Percentiles rank a stretch among this genome's conserved stretches.
Conservation (phyloP, 1,139 yeast genomes). For the Taiozyma sp. region DNA sequence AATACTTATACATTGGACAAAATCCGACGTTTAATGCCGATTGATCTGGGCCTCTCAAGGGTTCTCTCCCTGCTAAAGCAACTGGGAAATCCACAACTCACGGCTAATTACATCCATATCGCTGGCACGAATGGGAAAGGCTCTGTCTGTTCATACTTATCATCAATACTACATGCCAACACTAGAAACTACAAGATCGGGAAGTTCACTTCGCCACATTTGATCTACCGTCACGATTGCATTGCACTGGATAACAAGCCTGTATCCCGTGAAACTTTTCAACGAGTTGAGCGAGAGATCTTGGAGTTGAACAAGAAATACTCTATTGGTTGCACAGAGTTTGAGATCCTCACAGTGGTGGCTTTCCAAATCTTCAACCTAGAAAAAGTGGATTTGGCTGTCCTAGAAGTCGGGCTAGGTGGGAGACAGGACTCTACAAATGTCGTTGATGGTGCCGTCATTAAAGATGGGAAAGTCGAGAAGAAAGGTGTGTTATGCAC, state of each 20-base stretch:
- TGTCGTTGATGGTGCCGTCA: conserved; percentile 34
- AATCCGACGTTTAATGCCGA: conserved; percentile 31
- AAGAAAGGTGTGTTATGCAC: conserved; percentile 49
- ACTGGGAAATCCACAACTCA: conserved; percentile 66
- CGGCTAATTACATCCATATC: conserved; percentile 66
- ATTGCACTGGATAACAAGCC: conserved; percentile 60
- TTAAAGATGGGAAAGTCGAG: conserved; percentile 13
- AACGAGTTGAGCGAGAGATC: conserved; percentile 33
- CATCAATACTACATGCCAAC: conserved; percentile 52
- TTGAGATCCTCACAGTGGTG: conserved; percentile 77
- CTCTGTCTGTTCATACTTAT: conserved; percentile 75
- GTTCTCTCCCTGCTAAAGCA: conserved; percentile 48
- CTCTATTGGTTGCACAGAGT: conserved; percentile 71
- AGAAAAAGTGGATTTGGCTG: conserved; percentile 61
- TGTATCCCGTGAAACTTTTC: conserved; percentile 45
- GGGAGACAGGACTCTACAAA: conserved; percentile 89
- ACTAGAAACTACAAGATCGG: conserved; percentile 48
- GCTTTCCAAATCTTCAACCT: conserved; percentile 72
- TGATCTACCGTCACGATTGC: conserved; percentile 69
- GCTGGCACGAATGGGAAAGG: conserved; percentile 98
- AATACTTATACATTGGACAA: too few relatives aligned
- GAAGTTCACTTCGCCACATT: conserved; percentile 84
- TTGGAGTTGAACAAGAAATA: conserved; percentile 30
- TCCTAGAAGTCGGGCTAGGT: conserved; percentile 88
- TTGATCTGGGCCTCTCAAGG: conserved; percentile 65